Base-by-base conservation (phyloP, 192 early-diverging fungal species). In the Cetraspora pellucida region DNA sequence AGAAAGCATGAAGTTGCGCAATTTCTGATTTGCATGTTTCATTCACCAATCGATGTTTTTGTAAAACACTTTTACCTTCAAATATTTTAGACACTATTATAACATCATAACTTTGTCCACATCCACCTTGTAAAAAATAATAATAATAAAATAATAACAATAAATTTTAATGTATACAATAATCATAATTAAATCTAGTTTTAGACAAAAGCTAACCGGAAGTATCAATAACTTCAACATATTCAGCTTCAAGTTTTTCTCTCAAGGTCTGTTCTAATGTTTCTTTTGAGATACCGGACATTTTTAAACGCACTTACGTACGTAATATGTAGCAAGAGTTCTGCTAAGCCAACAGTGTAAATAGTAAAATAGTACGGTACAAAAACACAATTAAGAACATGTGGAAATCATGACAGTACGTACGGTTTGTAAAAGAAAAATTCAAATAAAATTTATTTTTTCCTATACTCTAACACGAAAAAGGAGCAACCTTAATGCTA, bases 61-160 rank as follows among this genome's bases (percentile, higher is more conserved):
- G 87, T 16, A 95, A 82, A 10, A 90, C 77, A 10, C 83, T 72
- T 79, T 90, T 91, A 60, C 91, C 92, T 75, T 90, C 88, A 81
- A 95, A 95, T 75, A 84, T 25, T 54, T 87, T 73, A 13, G 92
- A 91, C 1, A 95, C 93, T 60, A 95, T 90, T 11, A 89, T 77
- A 49, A 94, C 90, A 54, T 95, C 91, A 80, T 91, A 94, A 82
- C 84, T 88, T 77, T 93, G 90, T 55, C 94, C 94, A 84, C 94
- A 95, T 21, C 94, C 94, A 71, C 91, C 91, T 75, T 71, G n/a
- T 45, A 10, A 21, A 50, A 27, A n/a, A 75, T 50, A 27, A 49
- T 21, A 28, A 21, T 46, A 6, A 47, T 21, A 16, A 46, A 61
- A 30, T 30, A 70, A 70, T 50, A 47, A 25, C 13, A 70, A 47